These are phyloP conservation scores for Pugionium dolabratum DNA, from an alignment of 345 rosid genomes.

Conservation along the genomic window DNA sequence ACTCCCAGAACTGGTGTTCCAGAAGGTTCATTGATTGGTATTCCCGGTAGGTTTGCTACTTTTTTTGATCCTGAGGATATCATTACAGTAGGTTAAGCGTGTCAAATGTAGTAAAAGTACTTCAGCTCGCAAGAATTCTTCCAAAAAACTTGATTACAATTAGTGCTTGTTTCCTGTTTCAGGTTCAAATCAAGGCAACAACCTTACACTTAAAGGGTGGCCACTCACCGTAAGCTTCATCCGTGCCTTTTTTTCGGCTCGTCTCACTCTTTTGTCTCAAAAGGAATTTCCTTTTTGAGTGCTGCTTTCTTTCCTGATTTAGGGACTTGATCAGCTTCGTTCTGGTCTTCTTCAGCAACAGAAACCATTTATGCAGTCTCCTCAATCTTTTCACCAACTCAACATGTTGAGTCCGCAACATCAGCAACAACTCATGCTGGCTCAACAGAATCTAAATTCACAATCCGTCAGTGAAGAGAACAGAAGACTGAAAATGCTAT, in stretches of 20 bases:
- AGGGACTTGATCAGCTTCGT: conserved; percentile 79
- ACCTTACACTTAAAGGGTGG: conserved; percentile 94
- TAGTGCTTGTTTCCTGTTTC: conserved; percentile 37
- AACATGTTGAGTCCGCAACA: conserved; percentile 93
- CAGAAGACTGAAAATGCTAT: conserved; percentile 75
- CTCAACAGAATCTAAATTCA: conserved; percentile 82
- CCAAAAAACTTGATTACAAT: not conserved
- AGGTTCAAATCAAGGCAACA: conserved; percentile 93
- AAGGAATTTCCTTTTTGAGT: conserved; percentile 12
- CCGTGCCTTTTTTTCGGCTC: not conserved
- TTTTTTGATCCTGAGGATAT: conserved; percentile 5
- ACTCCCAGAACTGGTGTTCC: conserved; percentile 85
- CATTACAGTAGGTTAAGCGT: conserved; percentile 15
- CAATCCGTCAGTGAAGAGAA: conserved; percentile 74
- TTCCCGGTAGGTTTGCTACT: conserved; percentile 63
- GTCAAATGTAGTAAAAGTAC: conserved; percentile 21
- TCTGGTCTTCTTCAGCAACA: conserved; percentile 79
- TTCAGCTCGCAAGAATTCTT: conserved; percentile 8
- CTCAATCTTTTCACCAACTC: conserved; percentile 83
- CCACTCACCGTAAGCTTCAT: conserved; percentile 75
- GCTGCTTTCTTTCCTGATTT: conserved; percentile 28
- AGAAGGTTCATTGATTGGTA: conserved; percentile 89
- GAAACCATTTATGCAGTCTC: conserved; percentile 86
- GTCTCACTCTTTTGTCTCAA: conserved; percentile 14
- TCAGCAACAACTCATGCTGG: conserved; percentile 92